Base-by-base conservation (phyloP, 208 protist genomes). In the Endotrypanum monterogeii region DNA sequence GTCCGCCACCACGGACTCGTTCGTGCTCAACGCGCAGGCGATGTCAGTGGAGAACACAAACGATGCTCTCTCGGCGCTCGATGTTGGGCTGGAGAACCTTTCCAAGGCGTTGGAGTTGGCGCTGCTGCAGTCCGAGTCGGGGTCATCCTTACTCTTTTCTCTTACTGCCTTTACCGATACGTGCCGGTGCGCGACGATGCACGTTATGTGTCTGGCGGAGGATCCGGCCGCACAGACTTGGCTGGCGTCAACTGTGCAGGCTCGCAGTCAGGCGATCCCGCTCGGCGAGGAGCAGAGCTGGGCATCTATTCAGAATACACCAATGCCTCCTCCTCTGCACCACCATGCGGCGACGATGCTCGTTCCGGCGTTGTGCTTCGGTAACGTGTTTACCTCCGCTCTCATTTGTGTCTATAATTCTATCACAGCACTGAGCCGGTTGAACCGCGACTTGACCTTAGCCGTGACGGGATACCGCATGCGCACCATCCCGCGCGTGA, bases 381-480 rank as follows among this genome's bases (percentile, higher is more conserved):
- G 92, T 50, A 96, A 96, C 81, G 83, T 93, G 63, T 93, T 91
- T 67, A 83, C 82, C 32, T 96, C 89, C 2, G 78, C 91, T 30
- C 84, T 96, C 63, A 80, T 96, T 35, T 96, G 92, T 80, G 89
- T 86, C 28, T 96, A 96, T 79, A 96, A 96, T 83, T 92, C 82
- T 65, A 82, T 90, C 56, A 86, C 89, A 1, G 87, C 89, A n/a
- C 67, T 96, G 1, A 69, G 67, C 9, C 79, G 91, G 25, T 76
- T 96, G 23, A 88, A 87, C 51, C 76, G 91, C 23, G 91, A 96
- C 71, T 69, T 96, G 51, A 85, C 78, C 6, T 86, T 96, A 32
- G 87, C 86, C 30, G 71, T 93, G 37, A 87, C 86, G 11, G 91
- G 87, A 30, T 86, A 83, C 60, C 85, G 85, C 70, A 91, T 96